These are phyloP conservation scores for Geosmithia morbida DNA, from an alignment of 2,329 filamentous ascomycete species.

Conservation along the genomic window DNA sequence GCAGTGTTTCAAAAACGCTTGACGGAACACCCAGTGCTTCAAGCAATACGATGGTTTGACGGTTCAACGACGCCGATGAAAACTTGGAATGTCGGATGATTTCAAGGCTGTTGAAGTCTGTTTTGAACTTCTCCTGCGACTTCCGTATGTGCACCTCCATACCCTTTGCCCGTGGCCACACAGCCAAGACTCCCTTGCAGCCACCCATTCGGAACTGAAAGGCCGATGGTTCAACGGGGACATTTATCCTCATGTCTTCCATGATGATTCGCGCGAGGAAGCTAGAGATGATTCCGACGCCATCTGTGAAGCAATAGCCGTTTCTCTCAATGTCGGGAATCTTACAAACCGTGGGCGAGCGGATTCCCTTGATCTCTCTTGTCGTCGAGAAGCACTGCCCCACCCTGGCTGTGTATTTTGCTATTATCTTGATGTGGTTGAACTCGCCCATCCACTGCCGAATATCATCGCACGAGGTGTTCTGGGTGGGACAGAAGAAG, in stretches of 20 bases:
- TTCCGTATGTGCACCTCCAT: slow-evolving; percentile 64
- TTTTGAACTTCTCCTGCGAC: slow-evolving; percentile 79
- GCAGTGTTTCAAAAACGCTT: slow-evolving; percentile 50
- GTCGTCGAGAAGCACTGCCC: slow-evolving; percentile 97
- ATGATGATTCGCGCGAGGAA: slow-evolving; percentile 63
- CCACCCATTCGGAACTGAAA: slow-evolving; percentile 89
- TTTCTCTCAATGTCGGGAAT: slow-evolving; percentile 60
- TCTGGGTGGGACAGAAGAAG: slow-evolving; percentile 66
- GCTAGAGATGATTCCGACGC: slow-evolving; percentile 80
- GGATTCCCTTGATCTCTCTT: slow-evolving; percentile 51
- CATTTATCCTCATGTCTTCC: slow-evolving; percentile 49
- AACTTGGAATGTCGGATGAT: slow-evolving; percentile 71
- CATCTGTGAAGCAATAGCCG: slow-evolving; percentile 70
- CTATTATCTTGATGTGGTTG: slow-evolving; percentile 64
- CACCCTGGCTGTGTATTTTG: slow-evolving; percentile 77
- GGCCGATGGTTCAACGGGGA: slow-evolving; percentile 53
- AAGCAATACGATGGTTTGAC: slow-evolving; percentile 80
- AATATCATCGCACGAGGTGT: slow-evolving; percentile 60
- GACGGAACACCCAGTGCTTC: slow-evolving; percentile 61
- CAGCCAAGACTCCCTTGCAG: slow-evolving; percentile 74
- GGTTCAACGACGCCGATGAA: slow-evolving; percentile 68
- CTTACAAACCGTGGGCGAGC: slow-evolving; percentile 39
- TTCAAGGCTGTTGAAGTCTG: slow-evolving; percentile 59
- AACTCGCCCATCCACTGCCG: slow-evolving; percentile 81
- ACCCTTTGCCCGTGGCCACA: slow-evolving; percentile 53